Base-by-base conservation (phyloP, 805 yeast species). In the Wickerhamiella kazuoi region DNA sequence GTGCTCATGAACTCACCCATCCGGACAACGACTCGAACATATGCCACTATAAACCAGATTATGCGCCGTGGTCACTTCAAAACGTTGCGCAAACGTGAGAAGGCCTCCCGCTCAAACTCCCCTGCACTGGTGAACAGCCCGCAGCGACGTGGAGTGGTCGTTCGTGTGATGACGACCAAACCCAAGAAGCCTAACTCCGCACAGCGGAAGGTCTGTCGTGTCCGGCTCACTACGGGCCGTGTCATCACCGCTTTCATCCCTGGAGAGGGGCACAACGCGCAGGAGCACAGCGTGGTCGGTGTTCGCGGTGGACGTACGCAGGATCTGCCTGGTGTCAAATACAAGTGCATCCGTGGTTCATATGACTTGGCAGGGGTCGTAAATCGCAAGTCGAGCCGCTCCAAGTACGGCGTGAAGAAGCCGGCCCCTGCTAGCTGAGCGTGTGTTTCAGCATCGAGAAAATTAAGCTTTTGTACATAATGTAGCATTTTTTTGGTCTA, bases 141-240 rank as follows among this genome's bases (percentile, higher is more conserved):
- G 1, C 79, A 84, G 51, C 75, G 76, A 50, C 84, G 86, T 50
- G 99, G 96, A 30, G 97, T 90, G 4, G 93, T 90, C 9, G 64
- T 86, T 37, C 72, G 94, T 57, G 94, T 90, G 23, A 80, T 87
- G 90, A 82, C 86, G 40, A 68, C 86, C 49, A 90, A 90, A 60
- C 99, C 99, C 35, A 90, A 90, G 67, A 90, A 90, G 59, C 99
- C 99, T 28, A 90, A 90, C 65, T 87, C 97, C 34, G 96, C 99
- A 16, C 87, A 86, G 63, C 73, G 99, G 63, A 90, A 90, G 60
- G 94, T 93, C 35, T 84, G 93, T 46, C 79, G 97, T 65, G 97
- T 90, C 18, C 72, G 94, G 61, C 68, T 90, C 44, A 72, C 93
- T 9, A 87, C 81, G 52, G 98, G 97, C 21, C 78, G 76, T 47